A percentile compares a stretch with the other conserved stretches of the same genome.
phyloP scores from a whole-genome alignment of 441 rosid genomes.

The Pelargonium cotyledonis region DNA sequence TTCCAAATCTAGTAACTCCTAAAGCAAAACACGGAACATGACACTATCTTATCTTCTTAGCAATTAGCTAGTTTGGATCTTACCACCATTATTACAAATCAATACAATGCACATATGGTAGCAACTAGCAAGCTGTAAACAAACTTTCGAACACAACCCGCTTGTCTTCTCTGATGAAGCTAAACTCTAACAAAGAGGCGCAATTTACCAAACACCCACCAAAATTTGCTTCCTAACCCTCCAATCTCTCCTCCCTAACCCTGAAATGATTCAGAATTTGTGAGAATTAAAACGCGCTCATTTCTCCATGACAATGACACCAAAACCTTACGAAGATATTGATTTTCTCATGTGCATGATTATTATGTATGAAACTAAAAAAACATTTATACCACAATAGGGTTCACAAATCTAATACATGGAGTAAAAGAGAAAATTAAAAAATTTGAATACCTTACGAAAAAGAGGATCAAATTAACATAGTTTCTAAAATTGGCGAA shows the following conservation, averaged over 20 bases:
- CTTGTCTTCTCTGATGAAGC: not conserved
- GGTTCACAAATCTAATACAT: no score
- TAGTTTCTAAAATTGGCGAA: not conserved
- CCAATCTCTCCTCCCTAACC: not conserved
- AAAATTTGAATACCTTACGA: not conserved
- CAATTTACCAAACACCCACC: not conserved
- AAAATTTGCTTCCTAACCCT: not conserved
- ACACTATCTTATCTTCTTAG: not conserved
- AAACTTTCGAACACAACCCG: not conserved
- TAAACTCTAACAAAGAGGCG: not conserved
- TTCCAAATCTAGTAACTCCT: conserved; percentile 14
- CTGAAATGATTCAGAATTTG: not conserved
- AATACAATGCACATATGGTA: not conserved
- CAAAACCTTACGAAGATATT: no score
- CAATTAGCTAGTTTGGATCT: not conserved
- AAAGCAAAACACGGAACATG: not conserved
- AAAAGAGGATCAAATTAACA: not conserved
- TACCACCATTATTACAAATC: not conserved
- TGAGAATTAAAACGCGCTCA: not conserved
- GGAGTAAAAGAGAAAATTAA: not conserved
- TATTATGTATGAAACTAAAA: no score
- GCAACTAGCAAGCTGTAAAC: not conserved
- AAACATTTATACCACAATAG: no score
- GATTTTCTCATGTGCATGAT: no score
- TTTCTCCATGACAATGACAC: no score